phyloP scores from a whole-genome alignment of 345 rosid genomes.

The Melastoma malabathricum region DNA sequence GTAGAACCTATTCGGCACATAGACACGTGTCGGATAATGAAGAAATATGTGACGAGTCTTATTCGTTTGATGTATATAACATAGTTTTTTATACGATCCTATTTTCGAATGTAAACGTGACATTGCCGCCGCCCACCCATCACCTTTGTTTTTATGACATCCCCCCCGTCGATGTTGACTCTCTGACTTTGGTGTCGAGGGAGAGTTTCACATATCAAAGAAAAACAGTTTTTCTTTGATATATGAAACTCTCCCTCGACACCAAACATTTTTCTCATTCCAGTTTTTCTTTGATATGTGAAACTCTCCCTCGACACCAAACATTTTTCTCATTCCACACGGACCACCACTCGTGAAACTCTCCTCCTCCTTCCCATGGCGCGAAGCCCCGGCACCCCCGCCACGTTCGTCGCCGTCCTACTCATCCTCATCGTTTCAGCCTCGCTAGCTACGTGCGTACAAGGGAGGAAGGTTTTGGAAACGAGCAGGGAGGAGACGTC shows the following conservation, averaged over 20 bases:
- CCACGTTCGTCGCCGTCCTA: constrained; percentile 9
- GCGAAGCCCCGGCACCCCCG: constrained; percentile 7
- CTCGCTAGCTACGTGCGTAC: constrained; percentile 13
- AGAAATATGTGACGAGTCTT: too few species aligned
- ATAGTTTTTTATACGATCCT: too few species aligned
- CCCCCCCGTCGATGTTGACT: constrained; percentile 2
- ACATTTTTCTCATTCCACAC: constrained; percentile 7
- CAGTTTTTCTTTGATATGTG: too few species aligned
- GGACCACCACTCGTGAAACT: too few species aligned
- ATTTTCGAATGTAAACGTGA: too few species aligned
- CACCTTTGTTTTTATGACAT: too few species aligned
- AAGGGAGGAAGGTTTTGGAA: constrained; percentile 35
- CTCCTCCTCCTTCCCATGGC: constrained; percentile 27
- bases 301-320: constrained; percentile 3
- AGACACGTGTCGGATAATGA: too few species aligned
- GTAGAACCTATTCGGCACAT: too few species aligned
- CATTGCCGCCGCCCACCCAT: too few species aligned
- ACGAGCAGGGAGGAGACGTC: constrained; percentile 1
- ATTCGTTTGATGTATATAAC: too few species aligned
- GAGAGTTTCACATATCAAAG: neutral
- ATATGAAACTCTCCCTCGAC: constrained; percentile 1
- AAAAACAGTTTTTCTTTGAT: too few species aligned
- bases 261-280: too few species aligned
- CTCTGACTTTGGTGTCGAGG: neutral
- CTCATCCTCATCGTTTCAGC: constrained; percentile 18